Conservation (phyloP, 2,329 filamentous ascomycete genomes). For the Leptographium radiaticola region DNA sequence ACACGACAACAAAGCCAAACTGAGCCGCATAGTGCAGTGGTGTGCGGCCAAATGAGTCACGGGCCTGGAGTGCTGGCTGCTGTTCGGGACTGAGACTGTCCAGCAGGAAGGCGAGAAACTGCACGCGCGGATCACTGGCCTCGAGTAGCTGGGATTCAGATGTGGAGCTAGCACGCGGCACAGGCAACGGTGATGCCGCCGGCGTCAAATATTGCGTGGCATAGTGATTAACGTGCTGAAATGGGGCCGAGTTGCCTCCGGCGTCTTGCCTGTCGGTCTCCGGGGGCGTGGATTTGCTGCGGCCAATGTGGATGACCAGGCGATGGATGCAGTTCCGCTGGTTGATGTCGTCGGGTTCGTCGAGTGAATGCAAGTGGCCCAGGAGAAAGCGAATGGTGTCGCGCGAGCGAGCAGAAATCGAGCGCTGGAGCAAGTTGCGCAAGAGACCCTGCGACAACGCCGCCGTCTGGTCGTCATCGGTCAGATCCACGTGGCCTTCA, state of each 20-base stretch:
- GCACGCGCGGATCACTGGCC: conserved; percentile 63
- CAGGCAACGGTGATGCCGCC: conserved; percentile 51
- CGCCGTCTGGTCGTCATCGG: not conserved
- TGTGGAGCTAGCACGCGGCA: conserved; percentile 47
- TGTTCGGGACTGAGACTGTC: conserved; percentile 57
- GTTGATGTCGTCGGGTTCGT: conserved; percentile 88
- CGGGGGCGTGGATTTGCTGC: conserved; percentile 41
- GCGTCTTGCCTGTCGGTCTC: conserved; percentile 35
- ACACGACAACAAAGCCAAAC: conserved; percentile 86
- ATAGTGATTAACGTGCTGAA: conserved; percentile 36
- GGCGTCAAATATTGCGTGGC: conserved; percentile 67
- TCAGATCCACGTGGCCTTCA: conserved; percentile 35
- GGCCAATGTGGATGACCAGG: conserved; percentile 81
- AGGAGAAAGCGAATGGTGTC: conserved; percentile 61
- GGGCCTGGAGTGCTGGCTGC: conserved; percentile 49
- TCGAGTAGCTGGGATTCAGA: conserved; percentile 55
- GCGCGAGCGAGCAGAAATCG: conserved; percentile 57
- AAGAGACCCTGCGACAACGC: conserved; percentile 47
- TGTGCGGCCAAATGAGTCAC: conserved; percentile 68
- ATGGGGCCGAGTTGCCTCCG: conserved; percentile 25
- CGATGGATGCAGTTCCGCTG: conserved; percentile 87
- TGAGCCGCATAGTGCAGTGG: conserved; percentile 91
- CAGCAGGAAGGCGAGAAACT: conserved; percentile 50
- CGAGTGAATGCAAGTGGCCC: conserved; percentile 52
- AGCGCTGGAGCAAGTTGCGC: conserved; percentile 66